Base-by-base conservation (phyloP, 2,329 filamentous ascomycete genomes). In the Botrytis sinoallii region DNA sequence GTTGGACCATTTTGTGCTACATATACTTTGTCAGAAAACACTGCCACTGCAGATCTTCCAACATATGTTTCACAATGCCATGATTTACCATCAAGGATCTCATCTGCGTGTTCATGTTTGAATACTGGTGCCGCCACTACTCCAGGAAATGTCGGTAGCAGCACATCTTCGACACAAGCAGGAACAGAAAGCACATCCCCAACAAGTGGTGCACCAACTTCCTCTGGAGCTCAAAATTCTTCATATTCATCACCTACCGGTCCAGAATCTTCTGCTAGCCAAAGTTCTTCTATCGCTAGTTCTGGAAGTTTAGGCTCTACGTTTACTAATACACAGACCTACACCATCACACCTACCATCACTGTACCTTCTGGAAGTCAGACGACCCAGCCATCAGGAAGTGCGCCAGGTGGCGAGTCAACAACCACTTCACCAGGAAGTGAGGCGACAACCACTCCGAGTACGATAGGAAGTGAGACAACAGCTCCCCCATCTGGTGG, bases 81-180 rank as follows among this genome's bases (percentile, higher is more conserved):
- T 60, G 70, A 74, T 32, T 75, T 71, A 1, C 77, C 78, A 42
- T 75, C 75, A 10, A 72, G 68, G 40, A 73, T 79, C 4, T 79
- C 79, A 20, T 77, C 76, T 29, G 77, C 77, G 48, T 79, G 79
- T 67, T 79, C 78, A 18, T 79, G 77, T 59, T 61, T 79, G 46
- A 59, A 63, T 14, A 73, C 71, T 48, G 70, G 52, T 18, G 14
- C 66, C 46, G 29, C 60, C 12, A 64, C 68, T 42, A 55, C 73
- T 16, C 40, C 71, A 46, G 70, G 44, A 32, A 40, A n/a, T 57
- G 46, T 48, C 52, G 57, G 46, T 20, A 71, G 44, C 25, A 73
- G 72, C 25, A 44, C 32, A 5, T 40, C 72, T 44, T 25, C 71
- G 25, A 44, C 59, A 29, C 14, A 44, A 44, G 29, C n/a, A 20